Evolutionary conservation across 805 yeast species (phyloP).

Genomic region (Yarrowia hollandica): DNA sequence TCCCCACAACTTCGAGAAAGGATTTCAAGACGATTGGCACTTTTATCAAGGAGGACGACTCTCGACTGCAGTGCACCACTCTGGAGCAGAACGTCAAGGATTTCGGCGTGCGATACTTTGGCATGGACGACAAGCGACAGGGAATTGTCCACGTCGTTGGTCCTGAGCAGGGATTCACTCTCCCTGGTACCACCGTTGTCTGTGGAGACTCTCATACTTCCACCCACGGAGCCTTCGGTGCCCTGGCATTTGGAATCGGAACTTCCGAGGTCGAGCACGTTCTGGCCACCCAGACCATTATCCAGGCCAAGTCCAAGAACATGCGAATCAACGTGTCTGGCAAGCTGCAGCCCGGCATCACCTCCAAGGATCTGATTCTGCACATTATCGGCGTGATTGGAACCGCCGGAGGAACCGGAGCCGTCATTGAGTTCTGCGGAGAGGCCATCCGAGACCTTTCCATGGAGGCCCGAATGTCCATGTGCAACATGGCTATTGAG

Average conservation of each 20-base stretch:
- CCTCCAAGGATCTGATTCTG: conserved; percentile 91
- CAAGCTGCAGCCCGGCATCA: conserved; percentile 80
- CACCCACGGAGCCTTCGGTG: conserved; percentile 98
- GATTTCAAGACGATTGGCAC: conserved; percentile 69
- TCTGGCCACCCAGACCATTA: conserved; percentile 89
- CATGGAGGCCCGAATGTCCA: conserved; percentile 99
- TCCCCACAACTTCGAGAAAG: conserved; percentile 88
- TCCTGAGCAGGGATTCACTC: conserved; percentile 97
- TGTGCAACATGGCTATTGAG: conserved; percentile 98
- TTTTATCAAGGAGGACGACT: conserved; percentile 87
- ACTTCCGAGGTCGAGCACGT: conserved; percentile 99
- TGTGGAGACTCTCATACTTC: conserved; percentile 99
- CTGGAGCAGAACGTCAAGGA: conserved; percentile 89
- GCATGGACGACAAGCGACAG: conserved; percentile 92
- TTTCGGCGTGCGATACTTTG: conserved; percentile 87
- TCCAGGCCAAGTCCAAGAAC: conserved; percentile 93
- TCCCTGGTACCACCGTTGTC: conserved; percentile 98
- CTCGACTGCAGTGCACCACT: conserved; percentile 88
- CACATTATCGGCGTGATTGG: conserved; percentile 97
- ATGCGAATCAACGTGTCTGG: conserved; percentile 90
- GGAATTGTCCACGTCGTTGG: conserved; percentile 99
- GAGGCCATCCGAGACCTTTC: conserved; percentile 84
- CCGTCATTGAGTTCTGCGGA: conserved; percentile 96
- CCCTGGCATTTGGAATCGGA: conserved; percentile 98
- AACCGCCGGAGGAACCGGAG: conserved; percentile 99